phyloP scores from a whole-genome alignment of 495 filamentous ascomycete genomes.

The Aspergillus ellipticus region DNA sequence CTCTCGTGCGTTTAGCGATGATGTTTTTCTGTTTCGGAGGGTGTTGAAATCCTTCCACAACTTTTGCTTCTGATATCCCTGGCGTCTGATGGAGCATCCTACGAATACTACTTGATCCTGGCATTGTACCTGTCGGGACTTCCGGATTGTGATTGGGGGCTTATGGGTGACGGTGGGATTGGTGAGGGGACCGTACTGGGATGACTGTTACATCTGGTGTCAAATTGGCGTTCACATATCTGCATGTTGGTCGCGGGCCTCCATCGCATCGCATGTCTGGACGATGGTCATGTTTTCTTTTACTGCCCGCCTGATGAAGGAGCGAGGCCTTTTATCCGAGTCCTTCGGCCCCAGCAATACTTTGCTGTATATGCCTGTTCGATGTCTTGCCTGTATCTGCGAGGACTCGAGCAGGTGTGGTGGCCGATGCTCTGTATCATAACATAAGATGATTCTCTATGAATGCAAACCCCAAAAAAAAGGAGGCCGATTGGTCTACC shows the following conservation, averaged over 20 bases:
- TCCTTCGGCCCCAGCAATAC: neutral
- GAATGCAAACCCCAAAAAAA: conserved; percentile 25
- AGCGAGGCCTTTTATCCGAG: neutral
- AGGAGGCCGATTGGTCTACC: conserved; percentile 22
- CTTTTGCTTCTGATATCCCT: conserved; percentile 17
- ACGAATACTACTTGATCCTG: conserved; percentile 14
- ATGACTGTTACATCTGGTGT: conserved; percentile 17
- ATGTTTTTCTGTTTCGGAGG: conserved; percentile 18
- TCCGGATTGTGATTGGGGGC: conserved; percentile 18
- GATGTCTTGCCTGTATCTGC: neutral
- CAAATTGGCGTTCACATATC: conserved; percentile 21
- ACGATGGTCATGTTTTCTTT: conserved; percentile 9
- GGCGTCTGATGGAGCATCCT: conserved; percentile 25
- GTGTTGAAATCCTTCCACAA: conserved; percentile 16
- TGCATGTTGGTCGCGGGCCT: conserved; percentile 20
- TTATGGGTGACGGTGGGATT: conserved; percentile 19
- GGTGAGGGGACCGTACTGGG: conserved; percentile 14
- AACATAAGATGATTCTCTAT: conserved; percentile 3
- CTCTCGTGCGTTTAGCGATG: conserved; percentile 25
- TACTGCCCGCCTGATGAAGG: neutral
- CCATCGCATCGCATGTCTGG: conserved; percentile 18
- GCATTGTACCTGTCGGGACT: conserved; percentile 8
- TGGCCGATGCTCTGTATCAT: conserved; percentile 12
- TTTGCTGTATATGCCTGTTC: neutral
- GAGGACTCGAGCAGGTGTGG: neutral